These are phyloP conservation scores for Protomyces arabidopsidicola DNA, from an alignment of 1,139 yeast genomes.

Conservation along the genomic window DNA sequence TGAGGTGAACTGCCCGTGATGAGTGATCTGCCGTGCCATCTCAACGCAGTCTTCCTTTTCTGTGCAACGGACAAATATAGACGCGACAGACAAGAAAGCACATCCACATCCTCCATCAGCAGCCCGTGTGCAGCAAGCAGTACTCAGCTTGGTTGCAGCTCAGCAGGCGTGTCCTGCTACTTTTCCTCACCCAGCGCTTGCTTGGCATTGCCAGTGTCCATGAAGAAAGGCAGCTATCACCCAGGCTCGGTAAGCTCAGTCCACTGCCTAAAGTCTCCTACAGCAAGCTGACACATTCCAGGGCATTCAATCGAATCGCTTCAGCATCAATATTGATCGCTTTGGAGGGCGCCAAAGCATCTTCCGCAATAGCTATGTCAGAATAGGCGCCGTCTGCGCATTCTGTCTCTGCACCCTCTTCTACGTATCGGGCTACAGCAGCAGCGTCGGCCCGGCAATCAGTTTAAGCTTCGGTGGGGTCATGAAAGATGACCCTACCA, in stretches of 20 bases:
- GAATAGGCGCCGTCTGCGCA: conserved; percentile 2
- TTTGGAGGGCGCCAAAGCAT: conserved; percentile 8
- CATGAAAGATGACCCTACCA: conserved; percentile 11
- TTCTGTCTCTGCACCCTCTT: not conserved
- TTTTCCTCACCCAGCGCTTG: not conserved
- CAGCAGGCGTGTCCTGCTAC: no score
- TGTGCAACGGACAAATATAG: no score
- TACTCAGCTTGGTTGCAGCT: no score
- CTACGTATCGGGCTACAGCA: conserved; percentile 11
- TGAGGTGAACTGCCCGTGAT: no score
- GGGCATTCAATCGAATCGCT: conserved; percentile 17
- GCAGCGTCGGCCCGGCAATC: conserved; percentile 3
- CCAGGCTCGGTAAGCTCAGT: conserved; percentile 9
- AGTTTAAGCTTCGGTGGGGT: not conserved
- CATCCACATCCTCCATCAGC: no score
- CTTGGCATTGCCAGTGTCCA: not conserved
- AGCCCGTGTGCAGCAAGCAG: no score
- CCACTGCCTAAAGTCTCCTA: not conserved
- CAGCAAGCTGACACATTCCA: not conserved
- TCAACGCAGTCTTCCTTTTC: no score
- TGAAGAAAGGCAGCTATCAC: conserved; percentile 8
- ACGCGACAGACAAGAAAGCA: no score
- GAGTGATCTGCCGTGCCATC: no score
- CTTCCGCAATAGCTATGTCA: conserved; percentile 9
- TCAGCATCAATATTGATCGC: conserved; percentile 5